A percentile compares a stretch with the other conserved stretches of the same genome.
Conservation (phyloP, 768 basidiomycete genomes). For the Boletus rufocinnamomeus region DNA sequence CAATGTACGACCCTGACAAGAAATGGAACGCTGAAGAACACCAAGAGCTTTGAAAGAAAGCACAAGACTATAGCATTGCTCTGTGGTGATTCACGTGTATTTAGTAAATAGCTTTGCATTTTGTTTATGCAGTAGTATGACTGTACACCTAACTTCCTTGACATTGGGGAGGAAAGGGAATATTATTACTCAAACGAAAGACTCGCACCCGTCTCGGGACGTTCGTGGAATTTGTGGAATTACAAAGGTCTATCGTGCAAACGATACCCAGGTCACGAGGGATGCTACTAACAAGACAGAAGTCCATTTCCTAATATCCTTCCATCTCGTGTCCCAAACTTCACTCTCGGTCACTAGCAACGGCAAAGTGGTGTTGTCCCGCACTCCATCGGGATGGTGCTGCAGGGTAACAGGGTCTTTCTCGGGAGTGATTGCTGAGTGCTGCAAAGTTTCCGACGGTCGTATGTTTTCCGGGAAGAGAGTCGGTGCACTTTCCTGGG, state of each 20-base stretch:
- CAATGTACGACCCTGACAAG: constrained; percentile 35
- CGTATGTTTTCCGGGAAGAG: background rate
- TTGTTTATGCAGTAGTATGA: background rate
- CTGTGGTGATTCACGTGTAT: constrained; percentile 1
- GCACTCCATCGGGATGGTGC: background rate
- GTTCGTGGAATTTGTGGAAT: background rate
- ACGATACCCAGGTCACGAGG: constrained; percentile 33
- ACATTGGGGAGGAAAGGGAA: background rate
- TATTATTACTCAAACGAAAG: background rate
- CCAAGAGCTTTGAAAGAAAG: constrained; percentile 1
- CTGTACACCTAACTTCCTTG: background rate
- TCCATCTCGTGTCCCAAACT: constrained; percentile 26
- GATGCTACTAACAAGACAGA: constrained; percentile 28
- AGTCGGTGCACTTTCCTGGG: constrained; percentile 1
- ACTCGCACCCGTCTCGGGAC: background rate
- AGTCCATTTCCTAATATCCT: constrained; percentile 31
- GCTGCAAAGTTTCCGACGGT: background rate
- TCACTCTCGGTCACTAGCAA: constrained; percentile 1
- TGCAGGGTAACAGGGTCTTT: background rate
- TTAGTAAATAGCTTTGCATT: background rate
- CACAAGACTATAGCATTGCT: background rate
- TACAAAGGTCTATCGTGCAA: constrained; percentile 15
- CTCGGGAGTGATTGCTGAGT: background rate
- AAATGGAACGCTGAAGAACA: constrained; percentile 26
- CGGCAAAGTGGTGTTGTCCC: background rate